Base-by-base conservation (phyloP, 2,329 filamentous ascomycete species). In the Biscogniauxia marginata region DNA sequence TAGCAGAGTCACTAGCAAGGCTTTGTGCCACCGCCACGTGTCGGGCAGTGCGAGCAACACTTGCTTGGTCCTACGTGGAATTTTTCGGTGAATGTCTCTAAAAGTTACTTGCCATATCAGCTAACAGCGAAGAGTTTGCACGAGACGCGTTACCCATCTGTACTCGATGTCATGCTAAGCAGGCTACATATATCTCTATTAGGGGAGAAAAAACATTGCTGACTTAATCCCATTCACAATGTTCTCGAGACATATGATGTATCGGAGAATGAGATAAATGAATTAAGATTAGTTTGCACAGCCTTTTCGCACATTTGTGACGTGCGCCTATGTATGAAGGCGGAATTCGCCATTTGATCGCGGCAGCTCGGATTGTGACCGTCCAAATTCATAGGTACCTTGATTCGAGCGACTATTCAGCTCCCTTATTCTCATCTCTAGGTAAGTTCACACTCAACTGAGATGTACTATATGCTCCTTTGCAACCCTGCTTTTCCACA, bases 401-500 rank as follows among this genome's bases (percentile, higher is more conserved):
- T 18, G 20, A 18, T 18, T 30, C 24, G 16, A 39, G 48, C 11
- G 24, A 50, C 23, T 34, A 11, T 5, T 11, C 8, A 1, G 48
- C 11, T 22, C 39, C 25, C 20, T 49, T 23, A 6, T 23, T 11
- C 16, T 30, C 25, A 8, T 2, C 18, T 5, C 48, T 24, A 3
- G 24, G 48, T 16, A 50, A 18, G 4, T 50, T 8, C 9, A 50
- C 48, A 3, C 48, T 50, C 6, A 24, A 50, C 7, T 50, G 48
- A 6, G 39, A 25, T 18, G 48, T 39, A 18, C 48, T 30, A 9
- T 11, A 5, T 4, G 49, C 11, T 6, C 4, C 30, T 4, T 22
- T 43, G 3, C 25, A 6, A 7, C 49, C 49, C 4, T 50, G 18
- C 19, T 19, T 18, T 47, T 65, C 60, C 8, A 48, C 53, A 4